phyloP scores from a whole-genome alignment of 2,329 filamentous ascomycete genomes.

The Apiospora kogelbergensis region DNA sequence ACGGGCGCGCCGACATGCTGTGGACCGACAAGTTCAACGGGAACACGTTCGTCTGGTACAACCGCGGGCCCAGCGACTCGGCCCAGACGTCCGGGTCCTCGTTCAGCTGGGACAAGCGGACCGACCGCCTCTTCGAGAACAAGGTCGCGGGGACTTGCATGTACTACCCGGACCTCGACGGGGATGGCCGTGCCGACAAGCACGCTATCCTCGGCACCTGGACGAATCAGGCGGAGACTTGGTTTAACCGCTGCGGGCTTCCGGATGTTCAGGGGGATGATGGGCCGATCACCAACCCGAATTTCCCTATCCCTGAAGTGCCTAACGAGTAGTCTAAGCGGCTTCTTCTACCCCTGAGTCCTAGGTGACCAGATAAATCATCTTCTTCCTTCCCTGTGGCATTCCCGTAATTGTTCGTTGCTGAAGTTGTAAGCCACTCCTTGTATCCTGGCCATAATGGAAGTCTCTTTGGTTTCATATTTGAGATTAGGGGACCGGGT shows the following conservation, averaged over 20 bases:
- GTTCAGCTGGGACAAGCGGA: slow-evolving; percentile 18
- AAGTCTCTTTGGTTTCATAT: too few species aligned
- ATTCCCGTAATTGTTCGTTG: too few species aligned
- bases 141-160: slow-evolving; percentile 19
- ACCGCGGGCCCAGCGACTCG: slow-evolving; percentile 21
- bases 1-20: slow-evolving; percentile 34
- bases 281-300: neutral
- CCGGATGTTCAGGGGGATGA: neutral
- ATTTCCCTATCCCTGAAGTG: neutral
- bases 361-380: too few species aligned
- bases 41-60: slow-evolving; percentile 31
- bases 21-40: slow-evolving; percentile 36
- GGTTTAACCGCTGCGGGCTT: neutral
- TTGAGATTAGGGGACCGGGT: too few species aligned
- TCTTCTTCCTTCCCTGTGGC: too few species aligned
- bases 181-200: slow-evolving; percentile 27
- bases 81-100: slow-evolving; percentile 13
- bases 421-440: too few species aligned
- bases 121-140: neutral
- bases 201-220: slow-evolving; percentile 14
- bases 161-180: slow-evolving; percentile 27
- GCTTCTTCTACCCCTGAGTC: too few species aligned
- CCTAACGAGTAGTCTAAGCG: neutral
- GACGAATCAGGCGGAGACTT: slow-evolving; percentile 2
- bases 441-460: too few species aligned